Percentiles rank a stretch among this genome's conserved stretches.
Conservation (phyloP, 148 eudicot species). For the Persicaria tinctoria region DNA sequence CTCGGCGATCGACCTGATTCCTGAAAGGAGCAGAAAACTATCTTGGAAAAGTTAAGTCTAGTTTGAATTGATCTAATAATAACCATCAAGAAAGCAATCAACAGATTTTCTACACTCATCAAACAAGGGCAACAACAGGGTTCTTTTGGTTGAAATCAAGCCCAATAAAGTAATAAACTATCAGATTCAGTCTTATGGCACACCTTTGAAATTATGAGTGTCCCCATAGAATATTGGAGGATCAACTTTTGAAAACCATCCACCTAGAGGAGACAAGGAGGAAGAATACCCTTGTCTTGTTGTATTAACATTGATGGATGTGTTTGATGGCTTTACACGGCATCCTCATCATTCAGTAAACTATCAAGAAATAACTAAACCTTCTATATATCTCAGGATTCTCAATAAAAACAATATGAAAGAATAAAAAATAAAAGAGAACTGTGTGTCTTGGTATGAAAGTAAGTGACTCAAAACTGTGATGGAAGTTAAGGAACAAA, state of each 20-base stretch:
- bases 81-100: background rate
- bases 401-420: background rate
- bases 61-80: background rate
- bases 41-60: background rate
- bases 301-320: background rate
- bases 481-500: no score
- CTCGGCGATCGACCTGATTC: background rate
- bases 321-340: background rate
- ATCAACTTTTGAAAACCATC: no score
- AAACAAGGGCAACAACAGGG: background rate
- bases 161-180: no score
- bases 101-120: background rate
- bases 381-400: background rate
- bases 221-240: no score
- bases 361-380: background rate
- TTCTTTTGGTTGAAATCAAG: background rate
- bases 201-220: no score
- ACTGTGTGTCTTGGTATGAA: background rate
- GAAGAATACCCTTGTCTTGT: no score
- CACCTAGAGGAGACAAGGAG: no score
- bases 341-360: background rate
- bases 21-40: background rate
- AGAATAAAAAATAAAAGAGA: no score
- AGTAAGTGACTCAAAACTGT: background rate
- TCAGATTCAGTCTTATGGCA: no score